Evolutionary conservation across 2,329 filamentous ascomycete genomes (phyloP).

Genomic region (Sporothrix protearum): DNA sequence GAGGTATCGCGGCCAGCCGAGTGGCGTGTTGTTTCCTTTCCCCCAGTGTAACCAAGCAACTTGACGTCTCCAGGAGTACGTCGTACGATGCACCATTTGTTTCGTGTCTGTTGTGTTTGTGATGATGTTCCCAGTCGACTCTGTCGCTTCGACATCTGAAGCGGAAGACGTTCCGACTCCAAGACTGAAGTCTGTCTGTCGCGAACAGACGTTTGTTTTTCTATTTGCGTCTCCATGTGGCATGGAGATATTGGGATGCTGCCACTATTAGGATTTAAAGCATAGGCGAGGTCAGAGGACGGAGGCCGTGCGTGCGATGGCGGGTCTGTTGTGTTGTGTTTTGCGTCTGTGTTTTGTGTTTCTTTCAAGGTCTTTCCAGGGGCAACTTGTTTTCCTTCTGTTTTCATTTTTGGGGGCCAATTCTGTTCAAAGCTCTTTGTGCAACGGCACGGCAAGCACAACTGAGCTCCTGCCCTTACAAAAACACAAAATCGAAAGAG

Average conservation of each 20-base stretch:
- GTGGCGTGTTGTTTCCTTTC: not conserved
- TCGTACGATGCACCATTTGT: conserved; percentile 11
- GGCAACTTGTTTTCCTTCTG: not conserved
- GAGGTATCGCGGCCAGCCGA: not conserved
- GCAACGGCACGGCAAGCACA: not conserved
- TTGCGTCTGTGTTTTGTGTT: not conserved
- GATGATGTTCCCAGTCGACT: not conserved
- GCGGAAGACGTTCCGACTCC: not conserved
- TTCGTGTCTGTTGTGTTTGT: not conserved
- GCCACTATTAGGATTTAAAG: not conserved
- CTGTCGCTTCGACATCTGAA: not conserved
- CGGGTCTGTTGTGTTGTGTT: not conserved
- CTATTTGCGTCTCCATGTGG: not conserved
- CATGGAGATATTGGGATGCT: not conserved
- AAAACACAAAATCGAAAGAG: not conserved
- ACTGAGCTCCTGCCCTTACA: not conserved
- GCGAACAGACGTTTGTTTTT: not conserved
- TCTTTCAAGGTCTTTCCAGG: too few species aligned
- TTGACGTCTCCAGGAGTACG: not conserved
- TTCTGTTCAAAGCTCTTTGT: not conserved
- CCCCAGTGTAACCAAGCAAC: not conserved
- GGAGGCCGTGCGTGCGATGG: not conserved
- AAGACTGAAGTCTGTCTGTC: not conserved
- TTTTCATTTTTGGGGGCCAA: not conserved
- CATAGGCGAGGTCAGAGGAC: not conserved